Evolutionary conservation across 1,284 basidiomycete species (phyloP), one percentile per base, ranked within the genome.

Genomic region (Wolfiporia cocos): DNA sequence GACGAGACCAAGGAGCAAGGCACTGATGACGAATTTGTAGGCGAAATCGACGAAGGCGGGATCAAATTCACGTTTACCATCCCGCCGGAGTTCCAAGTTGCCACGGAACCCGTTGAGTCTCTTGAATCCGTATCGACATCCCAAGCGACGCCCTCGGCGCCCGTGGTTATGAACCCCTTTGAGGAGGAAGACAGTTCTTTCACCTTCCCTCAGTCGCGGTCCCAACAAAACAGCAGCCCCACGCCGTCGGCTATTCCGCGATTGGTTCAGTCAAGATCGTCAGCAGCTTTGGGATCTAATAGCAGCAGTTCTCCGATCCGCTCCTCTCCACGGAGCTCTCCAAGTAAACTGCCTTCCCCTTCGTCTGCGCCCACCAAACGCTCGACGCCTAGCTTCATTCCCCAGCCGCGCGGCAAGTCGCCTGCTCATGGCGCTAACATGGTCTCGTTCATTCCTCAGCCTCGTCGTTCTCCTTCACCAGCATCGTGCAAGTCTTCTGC

Each of bases 61-160:
- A 82, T 86, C 55, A 78, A 71, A 49, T 84, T 86, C 49, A 79
- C 71, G 3, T 84, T 86, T 51, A 76, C 73, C 5, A 72, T 75
- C 11, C 78, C 81, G 2, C 61, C 58, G 29, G 49, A 51, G 19
- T 57, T 54, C 23, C 46, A 53, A 6, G n/a, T n/a, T n/a, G n/a
- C n/a, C n/a, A n/a, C n/a, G n/a, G n/a, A n/a, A n/a, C n/a, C n/a
- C n/a, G n/a, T n/a, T n/a, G 48, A 46, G 18, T 45, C 45, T 30
- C 32, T 33, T 34, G 47, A 44, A 5, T 47, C 34, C 9, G 46
- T 43, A 32, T 38, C 44, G 42, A 44, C 31, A 38, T 42, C 46
- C 22, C 46, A 51, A 6, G 49, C 51, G 23, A 38, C 55, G 40
- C 46, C 42, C 12, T 50, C 48, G 29, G 55, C 51, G 19, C 49